A percentile compares a stretch with the other conserved stretches of the same genome.
phyloP scores from a whole-genome alignment of 176 grass and related monocot genomes.

The Musa troglodytarum region DNA sequence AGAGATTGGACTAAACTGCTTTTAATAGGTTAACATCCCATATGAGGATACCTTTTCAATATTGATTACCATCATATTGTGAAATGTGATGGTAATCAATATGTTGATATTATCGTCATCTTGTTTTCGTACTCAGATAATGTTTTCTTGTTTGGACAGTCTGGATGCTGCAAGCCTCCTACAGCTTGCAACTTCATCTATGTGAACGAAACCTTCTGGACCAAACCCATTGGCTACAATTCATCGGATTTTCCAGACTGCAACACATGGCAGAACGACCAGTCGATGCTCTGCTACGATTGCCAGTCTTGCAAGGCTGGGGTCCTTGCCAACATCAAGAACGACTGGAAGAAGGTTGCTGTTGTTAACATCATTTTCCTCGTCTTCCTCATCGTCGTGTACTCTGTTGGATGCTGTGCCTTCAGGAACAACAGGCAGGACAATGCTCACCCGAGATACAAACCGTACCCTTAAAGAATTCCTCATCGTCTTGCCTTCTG shows the following conservation, averaged over 20 bases:
- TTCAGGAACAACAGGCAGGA: constrained; percentile 77
- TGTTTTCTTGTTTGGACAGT: constrained; percentile 29
- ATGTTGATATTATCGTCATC: neutral
- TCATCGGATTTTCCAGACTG: constrained; percentile 39
- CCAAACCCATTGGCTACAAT: constrained; percentile 46
- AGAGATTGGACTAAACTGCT: neutral
- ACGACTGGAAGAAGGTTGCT: constrained; percentile 91
- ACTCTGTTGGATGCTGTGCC: constrained; percentile 79
- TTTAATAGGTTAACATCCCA: neutral
- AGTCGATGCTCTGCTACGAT: constrained; percentile 52
- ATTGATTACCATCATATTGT: too few species aligned
- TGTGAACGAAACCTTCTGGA: constrained; percentile 51
- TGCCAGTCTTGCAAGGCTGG: constrained; percentile 82
- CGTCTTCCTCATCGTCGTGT: constrained; percentile 70
- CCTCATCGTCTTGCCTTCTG: neutral
- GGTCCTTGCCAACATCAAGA: constrained; percentile 79
- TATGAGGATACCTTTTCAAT: too few species aligned
- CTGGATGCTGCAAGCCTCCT: constrained; percentile 85
- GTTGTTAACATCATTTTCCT: constrained; percentile 72
- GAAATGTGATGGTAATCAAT: too few species aligned
- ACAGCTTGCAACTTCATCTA: constrained; percentile 75
- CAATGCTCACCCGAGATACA: constrained; percentile 48
- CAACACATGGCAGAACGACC: constrained; percentile 64
- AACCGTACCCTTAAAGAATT: constrained; percentile 26
- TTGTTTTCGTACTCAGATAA: neutral